A percentile compares a stretch with the other conserved stretches of the same genome.
phyloP scores from a whole-genome alignment of 2,329 filamentous ascomycete species.

The Davidsoniella virescens region DNA sequence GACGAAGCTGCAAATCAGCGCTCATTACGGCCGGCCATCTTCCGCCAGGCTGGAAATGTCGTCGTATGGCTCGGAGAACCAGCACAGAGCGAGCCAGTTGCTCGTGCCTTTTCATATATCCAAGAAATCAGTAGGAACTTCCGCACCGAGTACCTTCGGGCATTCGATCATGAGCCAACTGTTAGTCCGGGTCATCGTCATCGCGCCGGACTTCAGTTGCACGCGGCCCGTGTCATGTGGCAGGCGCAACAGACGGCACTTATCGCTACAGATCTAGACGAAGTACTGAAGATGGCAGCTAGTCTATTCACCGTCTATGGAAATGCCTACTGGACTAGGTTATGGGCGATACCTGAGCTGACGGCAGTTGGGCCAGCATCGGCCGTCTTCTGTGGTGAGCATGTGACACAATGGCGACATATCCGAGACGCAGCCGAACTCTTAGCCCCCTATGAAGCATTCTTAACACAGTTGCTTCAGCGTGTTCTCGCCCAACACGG shows the following conservation, averaged over 20 bases:
- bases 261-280: slow-evolving; percentile 7
- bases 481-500: slow-evolving; percentile 9
- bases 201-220: slow-evolving; percentile 9
- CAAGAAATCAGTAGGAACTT: slow-evolving; percentile 10
- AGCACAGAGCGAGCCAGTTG: slow-evolving; percentile 7
- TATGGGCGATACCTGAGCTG: slow-evolving; percentile 9
- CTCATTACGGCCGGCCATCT: slow-evolving; percentile 12
- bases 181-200: slow-evolving; percentile 8
- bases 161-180: slow-evolving; percentile 9
- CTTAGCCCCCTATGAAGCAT: slow-evolving; percentile 6
- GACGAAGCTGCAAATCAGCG: slow-evolving; percentile 13
- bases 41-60: slow-evolving; percentile 12
- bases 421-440: slow-evolving; percentile 12
- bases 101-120: slow-evolving; percentile 7
- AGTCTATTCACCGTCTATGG: slow-evolving; percentile 12
- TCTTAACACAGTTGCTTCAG: slow-evolving; percentile 9
- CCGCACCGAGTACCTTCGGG: slow-evolving; percentile 9
- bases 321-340: slow-evolving; percentile 8
- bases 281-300: slow-evolving; percentile 10
- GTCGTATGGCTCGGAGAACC: slow-evolving; percentile 15
- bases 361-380: slow-evolving; percentile 1
- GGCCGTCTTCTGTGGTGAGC: slow-evolving; percentile 9
- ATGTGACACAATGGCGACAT: slow-evolving; percentile 12
- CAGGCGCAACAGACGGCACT: slow-evolving; percentile 3
- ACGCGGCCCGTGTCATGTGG: slow-evolving; percentile 9